Base-by-base conservation (phyloP, 2,329 filamentous ascomycete genomes). In the Fusarium hainanense region DNA sequence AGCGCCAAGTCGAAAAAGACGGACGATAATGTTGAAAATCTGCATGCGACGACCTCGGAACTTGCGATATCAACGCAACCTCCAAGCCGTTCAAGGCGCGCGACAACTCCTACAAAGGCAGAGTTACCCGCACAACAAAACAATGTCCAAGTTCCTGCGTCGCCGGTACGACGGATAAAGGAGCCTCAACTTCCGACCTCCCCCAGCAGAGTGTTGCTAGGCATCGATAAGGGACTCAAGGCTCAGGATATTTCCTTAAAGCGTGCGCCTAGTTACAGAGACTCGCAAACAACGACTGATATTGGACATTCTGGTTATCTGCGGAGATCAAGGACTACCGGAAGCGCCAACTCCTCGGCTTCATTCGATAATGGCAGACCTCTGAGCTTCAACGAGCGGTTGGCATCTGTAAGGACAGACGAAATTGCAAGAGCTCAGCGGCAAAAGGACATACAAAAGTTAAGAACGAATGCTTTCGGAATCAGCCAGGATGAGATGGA, bases 151-250 rank as follows among this genome's bases (percentile, higher is more conserved):
- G 92, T 98, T 16, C 93, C 93, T 3, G 88, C 87, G 5, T 91
- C 89, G 11, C 88, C 94, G 1, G 92, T 95, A 7, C 90, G 85
- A 81, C 79, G 88, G 82, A 71, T 83, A 73, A 80, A 85, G 78
- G 79, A 83, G 16, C 77, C 80, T 2, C 76, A 84, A 3, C 82
- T 87, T 16, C 90, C 89, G 37, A 88, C 86, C 27, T 98, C 94
- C 2, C 95, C 96, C 2, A 91, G 91, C 55, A 87, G 94, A 64
- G 88, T 96, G 16, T 80, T 93, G 20, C 79, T 98, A 18, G 95
- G 96, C 7, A 97, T 98, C 66, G 94, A 97, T 80, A 97, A 97
- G 77, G 94, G 93, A 2, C 82, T 94, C 37, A 91, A 86, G 73
- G 94, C 91, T 3, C 88, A 88, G 62, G 93, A 98, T 74, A 85